These are phyloP conservation scores for Nicotiana sylvestris DNA, from an alignment of 257 asterid genomes.

Conservation along the genomic window DNA sequence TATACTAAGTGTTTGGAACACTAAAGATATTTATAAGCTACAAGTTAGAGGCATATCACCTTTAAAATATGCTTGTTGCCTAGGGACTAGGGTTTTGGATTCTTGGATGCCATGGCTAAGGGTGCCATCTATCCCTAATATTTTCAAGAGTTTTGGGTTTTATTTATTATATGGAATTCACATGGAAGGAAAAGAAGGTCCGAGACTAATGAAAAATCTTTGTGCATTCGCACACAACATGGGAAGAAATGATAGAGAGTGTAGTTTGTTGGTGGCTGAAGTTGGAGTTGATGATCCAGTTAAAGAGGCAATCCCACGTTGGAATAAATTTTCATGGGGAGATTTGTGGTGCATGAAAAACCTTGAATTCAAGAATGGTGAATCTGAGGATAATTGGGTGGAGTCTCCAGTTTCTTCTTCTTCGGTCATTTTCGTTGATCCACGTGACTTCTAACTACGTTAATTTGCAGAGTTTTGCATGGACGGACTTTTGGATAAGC, in stretches of 20 bases:
- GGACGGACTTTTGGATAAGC: neutral
- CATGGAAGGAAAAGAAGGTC: conserved; percentile 56
- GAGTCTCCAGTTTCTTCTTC: conserved; percentile 31
- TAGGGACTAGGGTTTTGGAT: conserved; percentile 58
- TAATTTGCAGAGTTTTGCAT: neutral
- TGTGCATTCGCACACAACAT: conserved; percentile 56
- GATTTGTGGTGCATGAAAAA: conserved; percentile 84
- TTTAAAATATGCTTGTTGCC: conserved; percentile 46
- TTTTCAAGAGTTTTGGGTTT: conserved; percentile 58
- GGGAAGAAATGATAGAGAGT: conserved; percentile 43
- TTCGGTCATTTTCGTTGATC: conserved; percentile 67
- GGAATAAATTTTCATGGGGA: conserved; percentile 82
- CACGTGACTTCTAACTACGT: conserved; percentile 51
- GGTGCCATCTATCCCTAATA: conserved; percentile 64
- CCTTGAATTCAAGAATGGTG: conserved; percentile 13
- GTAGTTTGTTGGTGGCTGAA: conserved; percentile 66
- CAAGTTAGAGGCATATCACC: conserved; percentile 63
- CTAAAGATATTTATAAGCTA: conserved; percentile 57
- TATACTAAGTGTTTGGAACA: conserved; percentile 67
- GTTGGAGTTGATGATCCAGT: conserved; percentile 61
- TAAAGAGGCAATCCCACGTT: conserved; percentile 57
- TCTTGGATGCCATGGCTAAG: conserved; percentile 62
- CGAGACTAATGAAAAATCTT: conserved; percentile 41
- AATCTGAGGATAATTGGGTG: conserved; percentile 38
- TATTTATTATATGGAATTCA: conserved; percentile 65